Base-by-base conservation (phyloP, 352 stramenopile genomes). In the Phytophthora pluvialis region DNA sequence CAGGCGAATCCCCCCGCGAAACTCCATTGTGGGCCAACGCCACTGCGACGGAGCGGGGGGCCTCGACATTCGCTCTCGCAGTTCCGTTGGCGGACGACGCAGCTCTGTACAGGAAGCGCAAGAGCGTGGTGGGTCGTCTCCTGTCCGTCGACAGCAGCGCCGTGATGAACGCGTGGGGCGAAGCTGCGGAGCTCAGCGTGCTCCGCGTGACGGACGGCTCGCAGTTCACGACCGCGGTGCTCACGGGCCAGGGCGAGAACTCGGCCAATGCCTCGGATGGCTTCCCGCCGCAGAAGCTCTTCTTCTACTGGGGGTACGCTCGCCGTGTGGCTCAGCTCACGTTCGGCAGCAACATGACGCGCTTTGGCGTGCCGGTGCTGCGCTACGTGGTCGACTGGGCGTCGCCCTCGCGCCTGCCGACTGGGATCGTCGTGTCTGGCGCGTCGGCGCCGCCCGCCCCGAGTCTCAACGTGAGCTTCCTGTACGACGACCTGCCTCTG, bases 301-400 rank as follows among this genome's bases (percentile, higher is more conserved):
- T 76, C 15, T 86, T 91, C 38, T 89, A 87, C 46, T 91, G 81
- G 81, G 47, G 53, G 2, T 78, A 83, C 25, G 32, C 70, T 6
- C 73, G 61, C 1, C 80, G 81, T n/a, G 42, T 87, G 25, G 73
- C 71, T 28, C 60, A 82, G 47, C 56, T 82, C 32, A 46, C 48
- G 12, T 88, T 70, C 50, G 39, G 46, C n/a, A 68, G 60, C 32
- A 86, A 88, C 47, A 67, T 75, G 32, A 91, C 78, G 16, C 71
- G 80, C 8, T 91, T 84, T 40, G 80, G 82, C 1, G 16, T 84
- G 0, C 58, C 72, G 0, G 40, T 86, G 28, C 78, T 87, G 78
- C 80, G 80, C 12, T 91, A 88, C 45, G 43, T 50, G 0, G 50
- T 80, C 1, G 67, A 73, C 15, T 91, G 78, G 81, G 65, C 70